Conservation (phyloP, 768 basidiomycete species). For the Leccinum imitatum region DNA sequence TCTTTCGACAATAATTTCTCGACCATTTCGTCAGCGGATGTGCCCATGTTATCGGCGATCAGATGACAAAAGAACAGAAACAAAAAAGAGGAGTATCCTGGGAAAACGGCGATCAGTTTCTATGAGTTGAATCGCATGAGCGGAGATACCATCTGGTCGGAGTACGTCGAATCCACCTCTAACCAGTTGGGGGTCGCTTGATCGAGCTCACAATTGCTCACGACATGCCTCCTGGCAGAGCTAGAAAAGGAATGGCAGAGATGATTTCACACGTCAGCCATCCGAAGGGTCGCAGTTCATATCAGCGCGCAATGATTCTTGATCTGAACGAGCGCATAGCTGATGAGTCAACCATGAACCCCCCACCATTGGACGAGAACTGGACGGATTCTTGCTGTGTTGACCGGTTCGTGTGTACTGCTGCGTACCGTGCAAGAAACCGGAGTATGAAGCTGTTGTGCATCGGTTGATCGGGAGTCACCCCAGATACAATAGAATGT, state of each 20-base stretch:
- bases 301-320: background rate
- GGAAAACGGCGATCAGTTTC: constrained; percentile 2
- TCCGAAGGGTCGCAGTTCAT: background rate
- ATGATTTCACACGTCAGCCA: constrained; percentile 10
- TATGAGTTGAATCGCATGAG: constrained; percentile 5
- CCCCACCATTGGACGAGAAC: constrained; percentile 25
- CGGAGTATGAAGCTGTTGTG: constrained; percentile 10
- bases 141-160: constrained; percentile 5
- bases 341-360: constrained; percentile 19
- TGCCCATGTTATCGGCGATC: background rate
- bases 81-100: background rate
- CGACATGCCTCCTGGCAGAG: background rate
- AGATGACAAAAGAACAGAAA: background rate
- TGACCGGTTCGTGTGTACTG: constrained; percentile 20
- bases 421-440: constrained; percentile 13
- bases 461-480: constrained; percentile 3
- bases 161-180: background rate
- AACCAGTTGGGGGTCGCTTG: background rate
- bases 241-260: constrained; percentile 7
- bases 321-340: background rate
- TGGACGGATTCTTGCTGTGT: constrained; percentile 20
- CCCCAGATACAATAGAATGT: constrained; percentile 20
- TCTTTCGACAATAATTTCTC: constrained; percentile 10
- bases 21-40: constrained; percentile 9
- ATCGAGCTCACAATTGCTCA: constrained; percentile 2